phyloP scores from a whole-genome alignment of 176 grass and related monocot genomes.

The Rhynchospora breviuscula region DNA sequence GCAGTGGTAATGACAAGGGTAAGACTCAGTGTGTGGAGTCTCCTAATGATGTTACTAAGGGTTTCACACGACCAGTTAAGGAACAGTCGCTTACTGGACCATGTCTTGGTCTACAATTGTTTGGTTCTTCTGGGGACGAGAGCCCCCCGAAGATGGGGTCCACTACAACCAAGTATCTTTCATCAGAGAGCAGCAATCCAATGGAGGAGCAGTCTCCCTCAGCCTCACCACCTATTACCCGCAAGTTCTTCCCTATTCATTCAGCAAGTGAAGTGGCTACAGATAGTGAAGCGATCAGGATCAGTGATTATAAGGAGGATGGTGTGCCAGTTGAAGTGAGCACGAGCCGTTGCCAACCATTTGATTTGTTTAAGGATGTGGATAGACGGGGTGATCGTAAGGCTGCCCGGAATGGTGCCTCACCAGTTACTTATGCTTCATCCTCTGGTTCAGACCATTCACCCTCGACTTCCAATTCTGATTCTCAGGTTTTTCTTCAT shows the following conservation, averaged over 20 bases:
- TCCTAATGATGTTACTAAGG: conserved; percentile 31
- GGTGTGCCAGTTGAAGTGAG: conserved; percentile 57
- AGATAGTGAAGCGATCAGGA: conserved; percentile 20
- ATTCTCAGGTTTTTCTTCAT: conserved; percentile 58
- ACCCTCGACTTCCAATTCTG: conserved; percentile 90
- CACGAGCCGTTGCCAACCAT: conserved; percentile 48
- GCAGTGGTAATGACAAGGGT: conserved; percentile 80
- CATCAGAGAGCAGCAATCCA: conserved; percentile 96
- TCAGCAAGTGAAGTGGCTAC: conserved; percentile 41
- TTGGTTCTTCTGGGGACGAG: conserved; percentile 49
- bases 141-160: conserved; percentile 52
- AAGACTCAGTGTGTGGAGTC: conserved; percentile 54
- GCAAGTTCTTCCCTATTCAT: conserved; percentile 80
- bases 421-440: conserved; percentile 56
- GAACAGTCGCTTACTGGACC: not conserved
- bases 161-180: conserved; percentile 75
- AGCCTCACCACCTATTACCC: conserved; percentile 75
- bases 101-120: conserved; percentile 58
- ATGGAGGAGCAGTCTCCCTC: conserved; percentile 87
- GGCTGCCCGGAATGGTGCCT: conserved; percentile 36
- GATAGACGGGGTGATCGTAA: conserved; percentile 48
- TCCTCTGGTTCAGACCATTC: conserved; percentile 94
- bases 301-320: conserved; percentile 55
- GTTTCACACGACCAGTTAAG: not conserved
- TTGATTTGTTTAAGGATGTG: conserved; percentile 61